A percentile compares a stretch with the other conserved stretches of the same genome.
Evolutionary conservation across 1,284 basidiomycete species (phyloP).

Genomic region (Ceratorhiza oryzae-sativae): DNA sequence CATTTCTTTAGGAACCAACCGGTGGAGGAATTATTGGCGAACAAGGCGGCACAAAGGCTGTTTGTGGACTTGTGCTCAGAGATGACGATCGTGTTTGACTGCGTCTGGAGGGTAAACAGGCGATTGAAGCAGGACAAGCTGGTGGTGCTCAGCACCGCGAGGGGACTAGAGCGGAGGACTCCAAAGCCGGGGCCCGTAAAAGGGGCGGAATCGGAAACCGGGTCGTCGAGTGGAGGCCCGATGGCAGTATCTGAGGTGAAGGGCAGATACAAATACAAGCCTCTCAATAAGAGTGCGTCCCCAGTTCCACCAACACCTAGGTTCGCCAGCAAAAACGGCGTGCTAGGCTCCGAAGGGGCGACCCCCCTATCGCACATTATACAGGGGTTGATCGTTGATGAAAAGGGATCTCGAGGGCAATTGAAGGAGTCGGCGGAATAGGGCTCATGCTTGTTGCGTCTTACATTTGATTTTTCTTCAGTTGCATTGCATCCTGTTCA

Average conservation of each 20-base stretch:
- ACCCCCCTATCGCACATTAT: neutral
- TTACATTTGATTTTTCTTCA: neutral
- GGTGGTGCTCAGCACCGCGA: neutral
- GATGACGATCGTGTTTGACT: constrained; percentile 2
- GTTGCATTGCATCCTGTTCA: too few relatives aligned
- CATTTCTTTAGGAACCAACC: neutral
- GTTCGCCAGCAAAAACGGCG: neutral
- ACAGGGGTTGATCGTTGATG: neutral
- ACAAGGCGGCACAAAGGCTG: neutral
- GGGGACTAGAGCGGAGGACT: neutral
- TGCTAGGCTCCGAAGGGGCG: neutral
- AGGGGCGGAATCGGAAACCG: neutral
- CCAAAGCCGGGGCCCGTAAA: neutral
- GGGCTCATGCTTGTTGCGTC: neutral
- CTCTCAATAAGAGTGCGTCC: neutral
- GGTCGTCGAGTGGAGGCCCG: neutral
- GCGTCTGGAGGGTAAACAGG: constrained; percentile 4
- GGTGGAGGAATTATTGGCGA: neutral
- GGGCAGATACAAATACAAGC: neutral
- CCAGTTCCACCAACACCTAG: neutral
- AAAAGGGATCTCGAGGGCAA: neutral
- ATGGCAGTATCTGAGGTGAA: neutral
- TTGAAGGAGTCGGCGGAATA: neutral
- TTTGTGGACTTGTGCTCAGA: neutral
- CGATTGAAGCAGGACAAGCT: constrained; percentile 13